These are phyloP conservation scores for Vitis hybrid DNA, from an alignment of 177 flowering plant species.

Conservation along the genomic window DNA sequence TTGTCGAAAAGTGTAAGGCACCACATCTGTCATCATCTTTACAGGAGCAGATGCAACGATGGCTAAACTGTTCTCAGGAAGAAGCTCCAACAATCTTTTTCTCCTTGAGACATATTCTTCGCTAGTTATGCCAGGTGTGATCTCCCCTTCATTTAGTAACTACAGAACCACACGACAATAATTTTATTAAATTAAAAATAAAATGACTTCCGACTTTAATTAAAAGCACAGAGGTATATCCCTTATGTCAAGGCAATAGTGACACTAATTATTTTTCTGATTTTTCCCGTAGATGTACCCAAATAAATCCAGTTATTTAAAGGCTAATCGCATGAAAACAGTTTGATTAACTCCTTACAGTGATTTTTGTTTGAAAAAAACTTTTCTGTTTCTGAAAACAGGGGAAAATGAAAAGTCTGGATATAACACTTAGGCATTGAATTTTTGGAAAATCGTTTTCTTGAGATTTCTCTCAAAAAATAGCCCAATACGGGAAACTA, in stretches of 20 bases:
- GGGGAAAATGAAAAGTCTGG: too few relatives aligned
- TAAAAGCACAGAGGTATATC: not conserved
- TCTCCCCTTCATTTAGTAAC: constrained; percentile 79
- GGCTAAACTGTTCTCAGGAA: constrained; percentile 79
- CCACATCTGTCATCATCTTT: constrained; percentile 98
- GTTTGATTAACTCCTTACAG: not conserved
- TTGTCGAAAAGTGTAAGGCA: constrained; percentile 86
- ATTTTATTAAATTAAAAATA: not conserved
- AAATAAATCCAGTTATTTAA: not conserved
- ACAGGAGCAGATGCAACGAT: constrained; percentile 91
- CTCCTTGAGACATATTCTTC: constrained; percentile 78
- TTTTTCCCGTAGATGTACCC: not conserved
- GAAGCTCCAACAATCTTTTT: constrained; percentile 70
- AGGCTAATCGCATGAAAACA: not conserved
- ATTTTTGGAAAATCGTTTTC: too few relatives aligned
- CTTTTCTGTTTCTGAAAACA: too few relatives aligned
- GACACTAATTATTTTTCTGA: not conserved
- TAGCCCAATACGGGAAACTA: too few relatives aligned
- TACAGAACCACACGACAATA: constrained; percentile 23
- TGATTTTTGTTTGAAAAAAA: too few relatives aligned
- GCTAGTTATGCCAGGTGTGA: constrained; percentile 80
- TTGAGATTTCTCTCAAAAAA: too few relatives aligned
- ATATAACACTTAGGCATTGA: too few relatives aligned
- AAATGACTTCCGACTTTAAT: not conserved
- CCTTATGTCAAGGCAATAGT: not conserved